Conservation (phyloP, 1,284 basidiomycete species). For the Cryptococcus amylolentus region DNA sequence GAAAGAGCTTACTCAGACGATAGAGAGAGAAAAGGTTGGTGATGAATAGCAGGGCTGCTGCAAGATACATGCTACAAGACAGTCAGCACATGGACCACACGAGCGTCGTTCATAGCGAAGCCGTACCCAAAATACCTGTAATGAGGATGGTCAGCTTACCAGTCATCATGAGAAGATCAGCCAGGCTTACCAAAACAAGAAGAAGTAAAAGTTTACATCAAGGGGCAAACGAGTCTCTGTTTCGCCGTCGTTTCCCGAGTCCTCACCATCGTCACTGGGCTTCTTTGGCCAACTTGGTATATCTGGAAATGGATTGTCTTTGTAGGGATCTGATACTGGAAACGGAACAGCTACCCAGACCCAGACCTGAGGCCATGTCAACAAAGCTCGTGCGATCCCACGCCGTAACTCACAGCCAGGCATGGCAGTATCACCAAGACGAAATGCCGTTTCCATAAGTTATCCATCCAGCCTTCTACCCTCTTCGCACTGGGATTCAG, state of each 20-base stretch:
- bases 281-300: constrained; percentile 42
- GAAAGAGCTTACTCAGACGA: constrained; percentile 37
- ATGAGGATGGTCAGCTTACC: constrained; percentile 1
- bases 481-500: constrained; percentile 48
- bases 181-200: constrained; percentile 47
- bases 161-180: neutral
- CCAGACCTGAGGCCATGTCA: constrained; percentile 47
- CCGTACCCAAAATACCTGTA: constrained; percentile 44
- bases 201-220: constrained; percentile 54
- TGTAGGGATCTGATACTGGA: constrained; percentile 53
- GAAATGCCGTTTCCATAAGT: constrained; percentile 54
- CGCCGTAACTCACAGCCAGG: constrained; percentile 43
- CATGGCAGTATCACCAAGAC: constrained; percentile 54
- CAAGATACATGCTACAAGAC: constrained; percentile 48
- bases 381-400: neutral
- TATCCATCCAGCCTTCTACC: constrained; percentile 53
- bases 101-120: too few species aligned
- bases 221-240: constrained; percentile 35
- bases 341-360: constrained; percentile 57
- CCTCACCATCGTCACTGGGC: constrained; percentile 1
- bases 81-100: neutral
- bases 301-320: constrained; percentile 44
- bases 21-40: constrained; percentile 58
- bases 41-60: constrained; percentile 55
- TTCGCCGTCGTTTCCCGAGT: constrained; percentile 4